Evolutionary conservation across 768 basidiomycete species (phyloP), one percentile per base, ranked within the genome.

Genomic region (Filobasidium wieringae): DNA sequence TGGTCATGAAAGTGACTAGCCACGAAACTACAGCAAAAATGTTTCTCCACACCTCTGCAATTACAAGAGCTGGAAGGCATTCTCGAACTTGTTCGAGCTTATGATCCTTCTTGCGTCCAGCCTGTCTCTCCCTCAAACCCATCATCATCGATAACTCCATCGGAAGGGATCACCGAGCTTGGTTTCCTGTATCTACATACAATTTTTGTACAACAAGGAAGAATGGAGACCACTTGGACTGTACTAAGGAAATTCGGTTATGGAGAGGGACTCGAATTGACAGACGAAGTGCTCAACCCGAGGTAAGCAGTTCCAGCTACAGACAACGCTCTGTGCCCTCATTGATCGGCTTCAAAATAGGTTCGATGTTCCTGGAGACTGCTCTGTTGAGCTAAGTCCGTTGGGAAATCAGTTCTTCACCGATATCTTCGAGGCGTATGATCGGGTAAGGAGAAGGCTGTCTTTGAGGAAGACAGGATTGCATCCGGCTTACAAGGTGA

Each of bases 161-260:
- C 64, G 0, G 71, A 68, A 33, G 91, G 88, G 17, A 78, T 99
- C 60, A 96, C 92, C 3, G 89, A 95, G 76, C 81, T 82, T 6
- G 93, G 93, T 0, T 96, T 96, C 76, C 74, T 96, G 36, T 92
- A 87, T 69, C 82, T 99, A 12, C 90, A 96, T 72, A 96, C 93
- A 2, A 87, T 84, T 64, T 99, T 99, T 76, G 95, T 99, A 55
- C 93, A 93, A 75, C 83, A 85, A 39, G 93, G 93, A 22, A 81
- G 93, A 49, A 79, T 93, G 61, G 93, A 99, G 73, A 97, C 93
- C 27, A 97, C 93, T 1, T 99, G 93, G 93, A 92, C 89, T 7
- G 90, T 93, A 6, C 79, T 99, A 63, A 79, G 92, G 61, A 88
- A 83, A 69, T 96, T 95, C 71, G 93, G 93, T 4, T 99, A 99